Evolutionary conservation across 306 rosid genomes (phyloP).

Genomic region (Myrica gale): DNA sequence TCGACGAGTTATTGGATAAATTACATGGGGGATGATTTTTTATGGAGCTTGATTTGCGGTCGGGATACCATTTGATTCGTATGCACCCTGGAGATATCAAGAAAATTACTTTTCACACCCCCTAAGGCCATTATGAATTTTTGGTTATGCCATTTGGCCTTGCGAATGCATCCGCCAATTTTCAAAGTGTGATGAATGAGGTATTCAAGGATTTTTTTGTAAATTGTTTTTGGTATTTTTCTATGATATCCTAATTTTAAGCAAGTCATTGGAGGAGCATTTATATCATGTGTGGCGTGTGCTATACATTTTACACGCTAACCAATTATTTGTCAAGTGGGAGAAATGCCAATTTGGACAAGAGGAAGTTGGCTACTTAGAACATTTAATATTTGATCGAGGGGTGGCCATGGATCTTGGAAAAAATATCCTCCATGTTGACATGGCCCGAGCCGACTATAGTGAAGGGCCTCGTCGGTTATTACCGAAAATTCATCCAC

Average conservation of each 20-base stretch:
- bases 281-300: background rate
- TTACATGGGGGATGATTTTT: background rate
- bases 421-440: background rate
- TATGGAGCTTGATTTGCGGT: background rate
- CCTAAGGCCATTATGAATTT: background rate
- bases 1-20: background rate
- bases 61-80: background rate
- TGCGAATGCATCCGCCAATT: background rate
- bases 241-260: background rate
- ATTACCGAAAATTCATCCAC: too few species aligned
- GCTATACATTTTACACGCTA: background rate
- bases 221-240: background rate
- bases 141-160: slow-evolving; percentile 1
- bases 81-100: background rate
- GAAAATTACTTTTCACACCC: background rate
- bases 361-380: background rate
- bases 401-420: background rate
- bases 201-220: background rate
- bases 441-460: background rate
- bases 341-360: background rate
- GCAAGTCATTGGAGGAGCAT: background rate
- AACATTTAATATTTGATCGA: background rate
- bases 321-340: background rate
- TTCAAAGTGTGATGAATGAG: background rate
- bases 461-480: background rate